Evolutionary conservation across 2,329 filamentous ascomycete genomes (phyloP), one percentile per base, ranked within the genome.

Genomic region (Diaporthe capsici): DNA sequence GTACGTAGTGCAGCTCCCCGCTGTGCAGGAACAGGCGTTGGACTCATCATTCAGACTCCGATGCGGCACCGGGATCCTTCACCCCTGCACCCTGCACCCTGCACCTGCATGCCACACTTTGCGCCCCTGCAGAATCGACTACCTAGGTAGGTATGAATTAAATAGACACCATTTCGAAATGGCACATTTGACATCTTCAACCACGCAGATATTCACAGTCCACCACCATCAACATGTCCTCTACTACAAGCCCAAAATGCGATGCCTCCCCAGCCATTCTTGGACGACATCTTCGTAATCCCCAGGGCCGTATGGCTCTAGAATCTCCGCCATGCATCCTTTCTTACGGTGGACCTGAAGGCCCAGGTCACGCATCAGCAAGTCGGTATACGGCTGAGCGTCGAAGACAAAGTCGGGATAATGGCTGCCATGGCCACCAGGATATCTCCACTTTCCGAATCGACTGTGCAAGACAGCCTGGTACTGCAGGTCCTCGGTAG

Each of bases 11-110:
- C 25, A 53, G 49, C n/a, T 25, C n/a, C 49, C 49, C 49, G 49
- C 44, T 49, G 44, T 17, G 42, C 60, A 39, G 37, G 10, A 13
- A 39, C 37, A 39, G 37, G 37, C 37, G 37, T 39, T 13, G 12
- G 37, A 39, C 37, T 39, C 12, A 39, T 63, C 47, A 44, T 63
- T 44, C 58, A 44, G 37, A 44, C 58, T 63, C 60, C 39, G 60
- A 63, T 44, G 39, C 39, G 60, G 60, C 61, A 65, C 61, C 61
- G 61, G 42, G 25, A 49, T 17, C 53, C 28, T 34, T 28, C 28
- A 34, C 61, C 61, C 61, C 42, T 63, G 39, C 39, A 63, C 39
- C 61, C 42, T 63, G 39, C 39, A 63, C 39, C 58, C 58, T 58
- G 55, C 28, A 34, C 25, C 55, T 37, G 31, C 20, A 37, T 6